Base-by-base conservation (phyloP, 2,329 filamentous ascomycete genomes). In the Hypoxylon sp. region DNA sequence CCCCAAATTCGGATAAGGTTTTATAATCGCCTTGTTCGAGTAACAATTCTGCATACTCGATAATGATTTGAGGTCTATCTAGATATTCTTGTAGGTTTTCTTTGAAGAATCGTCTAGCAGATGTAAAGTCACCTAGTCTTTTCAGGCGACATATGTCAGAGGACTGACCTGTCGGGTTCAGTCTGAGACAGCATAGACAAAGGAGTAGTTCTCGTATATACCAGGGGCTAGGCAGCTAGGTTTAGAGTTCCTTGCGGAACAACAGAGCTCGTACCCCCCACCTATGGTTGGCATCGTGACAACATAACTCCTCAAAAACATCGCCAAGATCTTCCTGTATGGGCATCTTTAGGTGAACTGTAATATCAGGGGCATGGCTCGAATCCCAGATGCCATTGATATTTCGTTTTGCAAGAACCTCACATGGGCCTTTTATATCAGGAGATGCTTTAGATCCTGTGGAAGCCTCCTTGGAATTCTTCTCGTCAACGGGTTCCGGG, bases 21-120 rank as follows among this genome's bases (percentile, higher is more conserved):
- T 64, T 69, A 43, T 75, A 75, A 32, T 76, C 72, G 5, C 74
- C 74, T 53, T 74, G 72, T 39, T 72, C 62, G 16, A 74, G 62
- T 3, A 77, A 59, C 21, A 75, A 52, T n/a, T 75, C 74, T 9
- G 71, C 71, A 19, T 75, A 76, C 16, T 67, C 72, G 9, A 75
- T 61, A 2, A 75, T 61, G 0, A 76, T 60, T 21, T 74, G 73
- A 2, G 74, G 72, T 16, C 70, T 69, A 21, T 70, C 59, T 1
- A 71, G 43, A 55, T 76, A 68, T 5, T 69, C 57, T n/a, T 55
- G 56, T 9, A 77, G 54, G 7, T 73, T 64, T 16, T 68, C 53
- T 3, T 50, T 21, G 47, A 75, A 74, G 52, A 69, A 69, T 4
- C 58, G 41, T 32, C 43, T 67, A 1, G 74, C 74, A 1, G 41